Percentiles rank a stretch among this genome's conserved stretches.
These are phyloP conservation scores for Suillus weaverae DNA, from an alignment of 768 basidiomycete genomes.

Conservation along the genomic window DNA sequence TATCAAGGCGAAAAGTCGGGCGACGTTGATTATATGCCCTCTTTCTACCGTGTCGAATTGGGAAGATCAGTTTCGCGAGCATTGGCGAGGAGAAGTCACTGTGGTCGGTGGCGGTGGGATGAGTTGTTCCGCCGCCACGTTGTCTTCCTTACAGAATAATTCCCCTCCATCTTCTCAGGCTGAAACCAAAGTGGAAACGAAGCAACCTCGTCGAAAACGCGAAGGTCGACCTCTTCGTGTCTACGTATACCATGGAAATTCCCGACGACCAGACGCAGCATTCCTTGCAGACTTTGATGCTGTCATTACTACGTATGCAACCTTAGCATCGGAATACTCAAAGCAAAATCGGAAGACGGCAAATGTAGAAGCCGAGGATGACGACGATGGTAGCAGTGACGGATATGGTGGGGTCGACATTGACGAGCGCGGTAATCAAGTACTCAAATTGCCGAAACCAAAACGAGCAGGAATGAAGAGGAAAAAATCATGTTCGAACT, in stretches of 20 bases:
- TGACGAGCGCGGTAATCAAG: conserved; percentile 65
- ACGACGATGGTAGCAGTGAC: conserved; percentile 66
- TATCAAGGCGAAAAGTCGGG: conserved; percentile 82
- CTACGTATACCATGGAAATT: conserved; percentile 95
- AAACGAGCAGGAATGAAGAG: conserved; percentile 71
- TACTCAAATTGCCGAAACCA: conserved; percentile 58
- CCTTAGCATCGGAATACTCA: conserved; percentile 91
- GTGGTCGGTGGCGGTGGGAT: conserved; percentile 76
- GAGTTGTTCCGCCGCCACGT: conserved; percentile 29
- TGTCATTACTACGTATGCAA: conserved; percentile 96
- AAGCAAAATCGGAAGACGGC: conserved; percentile 75
- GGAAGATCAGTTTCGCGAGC: conserved; percentile 98
- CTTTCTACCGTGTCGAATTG: conserved; percentile 96
- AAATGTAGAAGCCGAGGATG: conserved; percentile 59
- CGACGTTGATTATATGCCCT: conserved; percentile 95
- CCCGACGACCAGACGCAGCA: conserved; percentile 79
- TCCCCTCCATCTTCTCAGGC: conserved; percentile 35
- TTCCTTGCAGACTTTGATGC: conserved; percentile 94
- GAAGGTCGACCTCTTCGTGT: conserved; percentile 67
- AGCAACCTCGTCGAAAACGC: conserved; percentile 37
- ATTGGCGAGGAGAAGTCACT: conserved; percentile 87
- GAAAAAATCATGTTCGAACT: conserved; percentile 50
- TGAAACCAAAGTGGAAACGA: conserved; percentile 22
- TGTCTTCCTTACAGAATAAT: conserved; percentile 35
- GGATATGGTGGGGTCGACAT: conserved; percentile 61